Evolutionary conservation across 2,329 filamentous ascomycete genomes (phyloP).

Genomic region (Daldinia eschscholtzii): DNA sequence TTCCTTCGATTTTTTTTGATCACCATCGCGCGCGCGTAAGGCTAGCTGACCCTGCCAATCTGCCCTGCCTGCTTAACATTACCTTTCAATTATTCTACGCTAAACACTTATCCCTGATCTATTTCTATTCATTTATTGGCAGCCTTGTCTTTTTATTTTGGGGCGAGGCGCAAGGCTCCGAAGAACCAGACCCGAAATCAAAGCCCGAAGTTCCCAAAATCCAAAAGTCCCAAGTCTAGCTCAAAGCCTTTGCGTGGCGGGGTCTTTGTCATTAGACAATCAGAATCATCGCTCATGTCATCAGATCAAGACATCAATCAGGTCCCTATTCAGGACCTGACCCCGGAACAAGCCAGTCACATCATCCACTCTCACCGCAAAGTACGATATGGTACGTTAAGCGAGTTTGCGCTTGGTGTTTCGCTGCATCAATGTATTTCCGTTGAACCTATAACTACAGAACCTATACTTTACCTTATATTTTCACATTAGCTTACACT

Average conservation of each 20-base stretch:
- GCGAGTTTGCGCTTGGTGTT: constrained; percentile 1
- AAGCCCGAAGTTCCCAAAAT: constrained; percentile 8
- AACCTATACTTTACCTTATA: not conserved
- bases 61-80: constrained; percentile 10
- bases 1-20: constrained; percentile 28
- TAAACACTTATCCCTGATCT: constrained; percentile 31
- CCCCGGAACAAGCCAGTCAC: constrained; percentile 74
- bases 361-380: constrained; percentile 78
- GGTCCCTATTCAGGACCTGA: constrained; percentile 67
- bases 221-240: constrained; percentile 12
- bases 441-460: not conserved
- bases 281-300: constrained; percentile 47
- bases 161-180: constrained; percentile 26
- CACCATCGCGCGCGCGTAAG: constrained; percentile 22
- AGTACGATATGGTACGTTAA: constrained; percentile 73
- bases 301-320: constrained; percentile 53
- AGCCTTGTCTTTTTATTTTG: constrained; percentile 33
- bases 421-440: constrained; percentile 1
- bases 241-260: constrained; percentile 27
- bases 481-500: constrained; percentile 39
- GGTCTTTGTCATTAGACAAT: constrained; percentile 28
- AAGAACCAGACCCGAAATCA: not conserved
- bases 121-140: constrained; percentile 33
- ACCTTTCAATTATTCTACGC: constrained; percentile 30
- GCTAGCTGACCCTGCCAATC: constrained; percentile 34